Base-by-base conservation (phyloP, 2,329 filamentous ascomycete species). In the Aspergillus proliferans region DNA sequence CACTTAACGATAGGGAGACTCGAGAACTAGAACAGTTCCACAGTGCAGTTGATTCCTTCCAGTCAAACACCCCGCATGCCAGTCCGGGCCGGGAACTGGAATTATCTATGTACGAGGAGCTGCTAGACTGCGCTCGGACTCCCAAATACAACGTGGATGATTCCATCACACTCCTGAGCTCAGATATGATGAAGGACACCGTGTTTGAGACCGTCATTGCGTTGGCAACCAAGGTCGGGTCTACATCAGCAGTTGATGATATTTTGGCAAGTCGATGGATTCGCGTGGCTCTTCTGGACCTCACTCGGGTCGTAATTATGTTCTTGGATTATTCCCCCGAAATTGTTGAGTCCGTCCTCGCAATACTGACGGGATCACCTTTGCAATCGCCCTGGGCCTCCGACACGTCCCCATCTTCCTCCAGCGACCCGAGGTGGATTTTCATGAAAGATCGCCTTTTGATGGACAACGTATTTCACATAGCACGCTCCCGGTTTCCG, bases 401-500 rank as follows among this genome's bases (percentile, higher is more conserved):
- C 19, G 51, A 53, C 3, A 40, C 49, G 12, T 47, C 52, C 8
- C 50, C 58, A 18, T 54, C 54, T 33, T 48, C 56, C 44, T 50
- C 54, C 15, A 65, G 55, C 38, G 67, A 71, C 40, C 68, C 79
- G 59, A 66, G 71, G n/a, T 66, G 68, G n/a, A 70, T 71, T 18
- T 81, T 86, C 54, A 68, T 84, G 21, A 69, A 76, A 15, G 81
- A 87, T 54, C 66, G 74, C 18, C 61, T 74, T 6, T 68, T 89
- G 15, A 75, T 86, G 61, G 75, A 72, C 24, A 66, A 69, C 15
- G 68, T 86, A 53, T 81, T 95, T 28, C 74, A 80, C 45, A 80
- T 87, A 63, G 83, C 91, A 6, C 78, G 85, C 40, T 79, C 81
- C 52, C 84, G 92, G 48, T 96, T 90, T 63, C 92, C 92, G 0